Percentiles rank a stretch among this genome's conserved stretches.
phyloP scores from a whole-genome alignment of 2,329 filamentous ascomycete species.

The Diplocarpon mali region DNA sequence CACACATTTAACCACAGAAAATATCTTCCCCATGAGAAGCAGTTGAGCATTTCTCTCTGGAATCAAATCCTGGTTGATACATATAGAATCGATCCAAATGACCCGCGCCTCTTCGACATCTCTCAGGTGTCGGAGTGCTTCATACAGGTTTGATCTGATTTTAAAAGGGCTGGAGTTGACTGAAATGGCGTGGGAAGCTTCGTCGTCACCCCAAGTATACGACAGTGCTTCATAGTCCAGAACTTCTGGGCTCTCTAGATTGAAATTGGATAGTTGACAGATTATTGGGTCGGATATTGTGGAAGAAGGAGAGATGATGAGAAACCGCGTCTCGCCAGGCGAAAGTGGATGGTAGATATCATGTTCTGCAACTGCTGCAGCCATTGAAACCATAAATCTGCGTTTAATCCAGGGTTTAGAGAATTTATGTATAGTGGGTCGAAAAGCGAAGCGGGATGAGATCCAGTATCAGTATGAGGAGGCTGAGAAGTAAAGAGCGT shows the following conservation, averaged over 20 bases:
- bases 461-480: no score
- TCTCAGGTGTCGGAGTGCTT: background rate
- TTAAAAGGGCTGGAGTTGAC: background rate
- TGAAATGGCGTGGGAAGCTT: background rate
- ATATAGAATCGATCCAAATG: background rate
- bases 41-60: background rate
- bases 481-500: no score
- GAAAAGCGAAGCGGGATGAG: no score
- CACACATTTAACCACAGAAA: background rate
- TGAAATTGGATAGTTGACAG: background rate
- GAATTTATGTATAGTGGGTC: no score
- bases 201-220: background rate
- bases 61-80: background rate
- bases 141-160: background rate
- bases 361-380: no score
- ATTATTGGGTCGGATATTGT: background rate
- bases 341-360: background rate
- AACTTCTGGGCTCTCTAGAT: background rate
- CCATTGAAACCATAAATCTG: no score
- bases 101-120: background rate
- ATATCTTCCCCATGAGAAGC: background rate
- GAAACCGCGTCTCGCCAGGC: background rate
- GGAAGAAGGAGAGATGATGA: background rate
- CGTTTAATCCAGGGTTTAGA: no score
- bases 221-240: background rate